Evolutionary conservation across 2,329 filamentous ascomycete species (phyloP).

Genomic region (Onygenales sp.): DNA sequence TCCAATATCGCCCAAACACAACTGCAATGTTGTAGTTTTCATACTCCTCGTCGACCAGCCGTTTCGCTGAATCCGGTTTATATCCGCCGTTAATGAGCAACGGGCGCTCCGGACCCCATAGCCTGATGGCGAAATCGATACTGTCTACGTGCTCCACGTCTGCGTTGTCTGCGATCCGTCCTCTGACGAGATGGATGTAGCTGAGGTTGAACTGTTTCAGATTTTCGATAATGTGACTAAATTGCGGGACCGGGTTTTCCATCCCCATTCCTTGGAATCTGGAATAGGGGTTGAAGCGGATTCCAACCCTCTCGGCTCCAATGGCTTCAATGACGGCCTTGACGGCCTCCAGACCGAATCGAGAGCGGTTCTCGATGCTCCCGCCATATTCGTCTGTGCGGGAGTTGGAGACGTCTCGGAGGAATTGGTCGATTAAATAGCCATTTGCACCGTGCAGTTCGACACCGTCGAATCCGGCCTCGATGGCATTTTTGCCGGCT

Average conservation of each 20-base stretch:
- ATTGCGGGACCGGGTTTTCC: conserved; percentile 54
- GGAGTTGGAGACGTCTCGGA: conserved; percentile 37
- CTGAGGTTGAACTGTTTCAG: conserved; percentile 46
- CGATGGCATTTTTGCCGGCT: conserved; percentile 43
- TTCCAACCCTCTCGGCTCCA: conserved; percentile 35
- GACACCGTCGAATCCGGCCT: conserved; percentile 45
- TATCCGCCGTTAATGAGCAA: conserved; percentile 37
- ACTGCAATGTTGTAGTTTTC: conserved; percentile 23
- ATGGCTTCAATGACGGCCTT: conserved; percentile 33
- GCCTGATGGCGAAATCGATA: conserved; percentile 20
- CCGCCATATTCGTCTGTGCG: conserved; percentile 44
- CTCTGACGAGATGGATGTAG: conserved; percentile 55
- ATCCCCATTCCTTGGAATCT: conserved; percentile 45
- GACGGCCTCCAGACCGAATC: conserved; percentile 46
- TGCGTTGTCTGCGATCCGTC: conserved; percentile 32
- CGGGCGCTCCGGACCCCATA: not conserved
- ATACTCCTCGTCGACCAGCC: conserved; percentile 36
- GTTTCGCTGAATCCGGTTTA: conserved; percentile 35
- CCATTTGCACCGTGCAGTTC: conserved; percentile 43
- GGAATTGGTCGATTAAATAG: conserved; percentile 45
- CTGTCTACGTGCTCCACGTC: conserved; percentile 24
- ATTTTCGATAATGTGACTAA: conserved; percentile 46
- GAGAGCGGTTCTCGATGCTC: conserved; percentile 40
- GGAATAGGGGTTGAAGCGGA: conserved; percentile 39
- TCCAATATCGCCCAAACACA: conserved; percentile 35